phyloP scores from a whole-genome alignment of 139 green algal species.

The Tetraselmis striata region DNA sequence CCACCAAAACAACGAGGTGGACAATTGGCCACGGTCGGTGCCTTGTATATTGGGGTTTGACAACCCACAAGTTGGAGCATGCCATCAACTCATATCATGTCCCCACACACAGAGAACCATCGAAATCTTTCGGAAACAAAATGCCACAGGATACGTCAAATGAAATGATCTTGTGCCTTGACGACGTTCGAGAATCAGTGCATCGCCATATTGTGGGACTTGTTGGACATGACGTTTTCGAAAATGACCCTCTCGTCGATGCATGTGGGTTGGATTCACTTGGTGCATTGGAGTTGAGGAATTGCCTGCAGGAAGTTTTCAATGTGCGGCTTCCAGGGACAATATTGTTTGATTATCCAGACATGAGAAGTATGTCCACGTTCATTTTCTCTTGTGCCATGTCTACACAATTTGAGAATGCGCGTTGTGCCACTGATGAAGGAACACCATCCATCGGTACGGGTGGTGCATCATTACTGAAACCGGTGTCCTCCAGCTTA shows the following conservation, averaged over 20 bases:
- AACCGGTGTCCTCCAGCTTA: not conserved
- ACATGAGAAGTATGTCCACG: not conserved
- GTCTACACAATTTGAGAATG: too few species aligned
- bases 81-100: too few species aligned
- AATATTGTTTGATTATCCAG: not conserved
- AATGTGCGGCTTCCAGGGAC: not conserved
- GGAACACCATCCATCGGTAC: too few species aligned
- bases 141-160: too few species aligned
- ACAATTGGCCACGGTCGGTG: not conserved
- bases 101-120: too few species aligned
- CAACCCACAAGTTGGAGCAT: too few species aligned
- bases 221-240: not conserved
- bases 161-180: too few species aligned
- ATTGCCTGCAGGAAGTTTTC: not conserved
- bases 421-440: too few species aligned
- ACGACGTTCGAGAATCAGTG: too few species aligned
- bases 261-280: not conserved
- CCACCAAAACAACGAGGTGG: too few species aligned
- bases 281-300: not conserved
- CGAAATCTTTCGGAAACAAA: too few species aligned
- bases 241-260: not conserved
- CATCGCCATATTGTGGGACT: not conserved
- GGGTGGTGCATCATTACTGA: too few species aligned
- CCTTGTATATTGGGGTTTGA: not conserved
- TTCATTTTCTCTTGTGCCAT: not conserved